Evolutionary conservation across 1,284 basidiomycete species (phyloP).

Genomic region (Schizopora paradoxa): DNA sequence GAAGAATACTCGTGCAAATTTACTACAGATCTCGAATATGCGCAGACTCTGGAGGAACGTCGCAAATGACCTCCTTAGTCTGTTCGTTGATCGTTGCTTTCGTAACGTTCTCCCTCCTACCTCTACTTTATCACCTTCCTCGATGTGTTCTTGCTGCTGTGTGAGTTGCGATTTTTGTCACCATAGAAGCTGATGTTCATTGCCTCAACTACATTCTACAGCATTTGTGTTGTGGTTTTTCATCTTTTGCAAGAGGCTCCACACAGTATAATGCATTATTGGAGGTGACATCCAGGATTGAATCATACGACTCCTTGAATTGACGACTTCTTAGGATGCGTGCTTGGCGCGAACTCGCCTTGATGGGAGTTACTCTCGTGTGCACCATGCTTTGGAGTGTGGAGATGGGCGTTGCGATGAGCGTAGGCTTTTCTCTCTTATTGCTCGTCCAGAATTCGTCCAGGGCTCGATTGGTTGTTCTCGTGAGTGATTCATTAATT

Average conservation of each 20-base stretch:
- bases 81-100: conserved; percentile 71
- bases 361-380: conserved; percentile 81
- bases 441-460: conserved; percentile 85
- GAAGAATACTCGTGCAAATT: too few species aligned
- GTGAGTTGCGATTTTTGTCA: conserved; percentile 48
- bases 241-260: conserved; percentile 81
- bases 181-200: background rate
- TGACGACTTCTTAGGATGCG: conserved; percentile 50
- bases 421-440: conserved; percentile 77
- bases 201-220: conserved; percentile 24
- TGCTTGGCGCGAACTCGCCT: conserved; percentile 80
- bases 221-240: conserved; percentile 79
- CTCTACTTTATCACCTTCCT: conserved; percentile 72
- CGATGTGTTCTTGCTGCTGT: conserved; percentile 78
- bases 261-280: conserved; percentile 78
- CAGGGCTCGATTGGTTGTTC: conserved; percentile 64
- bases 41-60: conserved; percentile 82
- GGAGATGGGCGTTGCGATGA: conserved; percentile 80
- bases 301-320: background rate
- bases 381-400: conserved; percentile 76
- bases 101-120: conserved; percentile 82
- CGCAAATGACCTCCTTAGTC: conserved; percentile 83
- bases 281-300: conserved; percentile 45
- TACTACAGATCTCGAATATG: conserved; percentile 68
- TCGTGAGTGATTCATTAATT: conserved; percentile 32